These are phyloP conservation scores for Dentipellis sp. DNA, from an alignment of 768 basidiomycete species.

Conservation along the genomic window DNA sequence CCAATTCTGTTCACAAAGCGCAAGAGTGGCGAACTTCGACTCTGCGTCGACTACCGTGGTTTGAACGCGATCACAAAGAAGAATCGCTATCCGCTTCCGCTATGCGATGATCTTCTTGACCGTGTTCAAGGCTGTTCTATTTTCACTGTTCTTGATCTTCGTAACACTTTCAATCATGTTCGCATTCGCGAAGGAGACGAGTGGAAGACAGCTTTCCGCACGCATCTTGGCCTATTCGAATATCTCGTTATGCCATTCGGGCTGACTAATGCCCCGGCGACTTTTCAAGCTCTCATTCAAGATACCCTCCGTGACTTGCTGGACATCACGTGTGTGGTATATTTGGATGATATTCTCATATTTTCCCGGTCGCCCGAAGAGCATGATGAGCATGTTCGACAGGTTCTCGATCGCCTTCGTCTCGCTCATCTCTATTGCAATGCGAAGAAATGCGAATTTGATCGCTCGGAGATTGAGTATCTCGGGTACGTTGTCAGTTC, in stretches of 20 bases:
- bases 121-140: slow-evolving; percentile 13
- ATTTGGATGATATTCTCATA: slow-evolving; percentile 1
- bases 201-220: slow-evolving; percentile 23
- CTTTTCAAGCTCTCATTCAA: slow-evolving; percentile 21
- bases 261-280: slow-evolving; percentile 18
- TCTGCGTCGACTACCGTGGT: slow-evolving; percentile 18
- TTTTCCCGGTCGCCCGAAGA: slow-evolving; percentile 9
- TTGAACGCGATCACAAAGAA: slow-evolving; percentile 27
- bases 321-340: not conserved
- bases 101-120: slow-evolving; percentile 20
- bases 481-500: slow-evolving; percentile 25
- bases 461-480: slow-evolving; percentile 20
- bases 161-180: slow-evolving; percentile 25
- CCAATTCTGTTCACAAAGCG: slow-evolving; percentile 24
- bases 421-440: slow-evolving; percentile 22
- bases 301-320: not conserved
- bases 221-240: not conserved
- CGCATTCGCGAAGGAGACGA: slow-evolving; percentile 19
- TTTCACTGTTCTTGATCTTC: slow-evolving; percentile 23
- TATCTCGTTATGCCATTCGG: slow-evolving; percentile 23
- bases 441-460: slow-evolving; percentile 27
- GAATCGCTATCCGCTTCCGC: slow-evolving; percentile 25
- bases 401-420: slow-evolving; percentile 19
- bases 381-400: slow-evolving; percentile 10
- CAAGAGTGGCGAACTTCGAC: slow-evolving; percentile 19